Evolutionary conservation across 495 filamentous ascomycete species (phyloP), one percentile per base, ranked within the genome.

Genomic region (Pseudomonodictys pantanalensis): DNA sequence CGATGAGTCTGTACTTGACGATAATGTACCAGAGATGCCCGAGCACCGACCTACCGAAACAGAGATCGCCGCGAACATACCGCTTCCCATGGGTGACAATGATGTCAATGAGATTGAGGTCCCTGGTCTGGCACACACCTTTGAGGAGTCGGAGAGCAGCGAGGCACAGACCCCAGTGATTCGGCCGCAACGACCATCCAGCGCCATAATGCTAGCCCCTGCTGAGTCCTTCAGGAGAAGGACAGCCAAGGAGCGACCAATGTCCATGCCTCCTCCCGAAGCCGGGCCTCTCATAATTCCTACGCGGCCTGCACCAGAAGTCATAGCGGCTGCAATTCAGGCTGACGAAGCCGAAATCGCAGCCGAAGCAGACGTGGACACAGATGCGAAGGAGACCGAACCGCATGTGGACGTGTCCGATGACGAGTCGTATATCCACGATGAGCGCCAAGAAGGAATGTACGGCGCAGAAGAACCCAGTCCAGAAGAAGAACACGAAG

Each of bases 71-170:
- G 74, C 77, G 1, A 72, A 70, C 10, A 81, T 87, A 53, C 85
- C 83, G 10, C 69, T 93, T 23, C 88, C 89, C 4, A 73, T 87
- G 43, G 74, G 72, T n/a, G 78, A 83, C 15, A 79, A 87, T 44
- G 89, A 92, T 69, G 71, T 90, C 0, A 78, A 83, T 42, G 87
- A 92, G 67, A 91, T 91, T 39, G 84, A 89, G 60, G 78, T 87
- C 42, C 84, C 86, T 6, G 84, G 84, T 3, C 78, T 87, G 33
- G 77, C 76, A 8, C 69, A 72, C 15, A 78, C 85, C 49, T 77
- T 78, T 47, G 85, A 88, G 20, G 80, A 82, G 11, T 82, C 85
- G 44, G 78, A 79, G 30, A 71, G 81, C 45, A 75, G 72, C 25
- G 72, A 78, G 22, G 33, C 42, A 5, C 11, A 62, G 24, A 68